Conservation (phyloP, 2,329 filamentous ascomycete genomes). For the Fusarium metavorans region DNA sequence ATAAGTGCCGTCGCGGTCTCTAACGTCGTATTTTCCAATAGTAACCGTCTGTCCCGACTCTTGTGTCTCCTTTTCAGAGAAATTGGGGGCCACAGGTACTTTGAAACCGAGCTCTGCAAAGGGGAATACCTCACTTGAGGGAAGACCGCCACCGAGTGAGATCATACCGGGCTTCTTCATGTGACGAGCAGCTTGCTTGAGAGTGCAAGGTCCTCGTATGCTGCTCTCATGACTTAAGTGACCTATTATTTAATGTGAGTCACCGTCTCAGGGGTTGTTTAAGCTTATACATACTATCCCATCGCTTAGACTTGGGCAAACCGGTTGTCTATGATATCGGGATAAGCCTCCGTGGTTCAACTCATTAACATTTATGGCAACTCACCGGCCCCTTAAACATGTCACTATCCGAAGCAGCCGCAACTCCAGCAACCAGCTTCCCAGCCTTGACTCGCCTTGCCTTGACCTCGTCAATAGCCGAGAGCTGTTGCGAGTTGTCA, state of each 20-base stretch:
- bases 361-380: not conserved
- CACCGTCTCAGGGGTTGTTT: not conserved
- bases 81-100: slow-evolving; percentile 76
- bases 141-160: slow-evolving; percentile 90
- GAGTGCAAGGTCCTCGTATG: slow-evolving; percentile 72
- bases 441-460: slow-evolving; percentile 74
- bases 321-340: slow-evolving; percentile 50
- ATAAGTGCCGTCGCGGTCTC: slow-evolving; percentile 64
- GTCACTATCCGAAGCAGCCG: slow-evolving; percentile 81
- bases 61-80: slow-evolving; percentile 76
- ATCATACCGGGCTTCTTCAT: slow-evolving; percentile 87
- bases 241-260: slow-evolving; percentile 51
- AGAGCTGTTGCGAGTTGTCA: slow-evolving; percentile 38
- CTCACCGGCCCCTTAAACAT: slow-evolving; percentile 83
- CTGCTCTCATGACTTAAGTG: slow-evolving; percentile 73
- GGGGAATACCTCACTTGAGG: slow-evolving; percentile 92
- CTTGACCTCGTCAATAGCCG: slow-evolving; percentile 47
- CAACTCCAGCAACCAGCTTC: slow-evolving; percentile 79
- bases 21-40: slow-evolving; percentile 87
- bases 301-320: slow-evolving; percentile 84
- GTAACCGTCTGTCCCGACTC: slow-evolving; percentile 69
- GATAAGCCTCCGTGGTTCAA: not conserved
- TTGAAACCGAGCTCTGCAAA: slow-evolving; percentile 82
- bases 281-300: slow-evolving; percentile 77
- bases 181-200: slow-evolving; percentile 85